Evolutionary conservation across 306 rosid genomes (phyloP).

Genomic region (Vigna hirtella): DNA sequence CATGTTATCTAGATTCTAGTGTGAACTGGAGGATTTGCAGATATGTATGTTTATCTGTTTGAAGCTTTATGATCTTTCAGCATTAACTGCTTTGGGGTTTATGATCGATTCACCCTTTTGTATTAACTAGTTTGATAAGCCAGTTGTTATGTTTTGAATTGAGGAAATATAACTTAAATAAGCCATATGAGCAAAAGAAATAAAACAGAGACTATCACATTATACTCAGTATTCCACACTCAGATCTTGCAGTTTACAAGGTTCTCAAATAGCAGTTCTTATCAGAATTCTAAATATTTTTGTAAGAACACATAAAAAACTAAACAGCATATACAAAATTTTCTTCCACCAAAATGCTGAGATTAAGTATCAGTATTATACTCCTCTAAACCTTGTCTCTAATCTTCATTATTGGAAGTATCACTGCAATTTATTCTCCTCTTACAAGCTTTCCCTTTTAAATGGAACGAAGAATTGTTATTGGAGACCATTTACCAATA

Average conservation of each 20-base stretch:
- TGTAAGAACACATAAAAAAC: background rate
- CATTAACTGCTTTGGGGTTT: background rate
- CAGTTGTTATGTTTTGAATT: background rate
- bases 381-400: too few relatives aligned
- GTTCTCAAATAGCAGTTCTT: background rate
- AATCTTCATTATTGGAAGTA: too few relatives aligned
- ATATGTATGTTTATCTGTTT: background rate
- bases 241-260: background rate
- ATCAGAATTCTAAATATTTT: background rate
- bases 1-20: background rate
- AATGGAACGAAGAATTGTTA: too few relatives aligned
- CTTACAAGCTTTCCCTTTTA: too few relatives aligned
- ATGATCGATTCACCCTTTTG: background rate
- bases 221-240: too few relatives aligned
- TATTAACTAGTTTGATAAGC: background rate
- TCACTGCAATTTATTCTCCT: too few relatives aligned
- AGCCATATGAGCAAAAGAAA: background rate
- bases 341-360: background rate
- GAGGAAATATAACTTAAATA: background rate
- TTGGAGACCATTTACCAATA: too few relatives aligned
- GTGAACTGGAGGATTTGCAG: constrained; percentile 12
- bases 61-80: constrained; percentile 2
- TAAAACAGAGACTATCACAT: background rate
- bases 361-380: background rate
- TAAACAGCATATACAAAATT: background rate